A percentile compares a stretch with the other conserved stretches of the same genome.
phyloP scores from a whole-genome alignment of 177 flowering plant species.

The Vitis hybrid region DNA sequence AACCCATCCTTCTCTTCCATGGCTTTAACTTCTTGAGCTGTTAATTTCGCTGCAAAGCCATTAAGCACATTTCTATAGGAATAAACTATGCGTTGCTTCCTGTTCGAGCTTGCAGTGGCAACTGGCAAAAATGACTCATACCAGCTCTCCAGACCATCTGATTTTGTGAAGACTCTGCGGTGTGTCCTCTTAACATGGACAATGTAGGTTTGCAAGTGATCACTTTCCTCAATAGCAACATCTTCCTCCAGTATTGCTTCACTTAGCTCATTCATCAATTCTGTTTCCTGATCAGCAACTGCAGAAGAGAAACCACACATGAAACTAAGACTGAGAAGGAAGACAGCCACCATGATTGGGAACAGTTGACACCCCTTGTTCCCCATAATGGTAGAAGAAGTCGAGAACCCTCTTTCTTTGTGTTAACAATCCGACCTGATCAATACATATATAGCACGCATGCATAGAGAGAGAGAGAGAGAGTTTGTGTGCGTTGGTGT shows the following conservation, averaged over 20 bases:
- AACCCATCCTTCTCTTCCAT: conserved; percentile 41
- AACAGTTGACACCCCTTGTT: not conserved
- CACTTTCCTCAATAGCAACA: not conserved
- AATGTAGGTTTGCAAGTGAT: conserved; percentile 36
- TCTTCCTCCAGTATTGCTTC: too few relatives aligned
- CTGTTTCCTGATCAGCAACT: not conserved
- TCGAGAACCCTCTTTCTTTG: too few relatives aligned
- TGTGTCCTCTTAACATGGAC: conserved; percentile 27
- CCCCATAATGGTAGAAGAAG: conserved; percentile 4
- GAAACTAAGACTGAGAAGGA: not conserved
- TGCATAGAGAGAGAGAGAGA: too few relatives aligned
- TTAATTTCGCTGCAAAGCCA: conserved; percentile 58
- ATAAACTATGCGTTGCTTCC: conserved; percentile 29
- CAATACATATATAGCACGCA: too few relatives aligned
- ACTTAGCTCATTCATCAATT: too few relatives aligned
- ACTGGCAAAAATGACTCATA: conserved; percentile 47
- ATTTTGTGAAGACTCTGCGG: conserved; percentile 10
- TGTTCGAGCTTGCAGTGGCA: conserved; percentile 5
- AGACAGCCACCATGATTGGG: not conserved
- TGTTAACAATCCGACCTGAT: too few relatives aligned
- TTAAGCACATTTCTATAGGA: conserved; percentile 39
- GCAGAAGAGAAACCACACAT: not conserved
- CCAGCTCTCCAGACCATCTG: conserved; percentile 25
- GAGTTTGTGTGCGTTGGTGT: too few relatives aligned
- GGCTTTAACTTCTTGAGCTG: conserved; percentile 32